Evolutionary conservation across 176 grass and related monocot species (phyloP).

Genomic region (Poa annua): DNA sequence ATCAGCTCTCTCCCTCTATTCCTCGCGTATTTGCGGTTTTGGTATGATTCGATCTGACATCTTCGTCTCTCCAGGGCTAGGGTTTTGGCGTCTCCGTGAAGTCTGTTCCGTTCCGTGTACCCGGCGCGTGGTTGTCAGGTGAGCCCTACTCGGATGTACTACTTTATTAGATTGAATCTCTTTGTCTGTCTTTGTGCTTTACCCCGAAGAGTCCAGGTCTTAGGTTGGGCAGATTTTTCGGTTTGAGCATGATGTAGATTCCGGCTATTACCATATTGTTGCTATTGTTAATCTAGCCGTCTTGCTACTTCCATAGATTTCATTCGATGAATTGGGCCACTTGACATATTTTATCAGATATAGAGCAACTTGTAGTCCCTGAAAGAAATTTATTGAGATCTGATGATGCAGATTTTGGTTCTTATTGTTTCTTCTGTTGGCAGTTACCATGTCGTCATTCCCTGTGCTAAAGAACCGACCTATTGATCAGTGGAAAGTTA

Average conservation of each 20-base stretch:
- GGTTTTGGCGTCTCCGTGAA: slow-evolving; percentile 46
- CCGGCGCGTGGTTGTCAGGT: slow-evolving; percentile 26
- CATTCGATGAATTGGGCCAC: slow-evolving; percentile 6
- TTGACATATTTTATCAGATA: not conserved
- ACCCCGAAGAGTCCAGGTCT: not conserved
- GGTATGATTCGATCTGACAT: slow-evolving; percentile 33
- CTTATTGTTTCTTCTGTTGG: slow-evolving; percentile 33
- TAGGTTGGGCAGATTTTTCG: not conserved
- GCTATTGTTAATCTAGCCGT: not conserved
- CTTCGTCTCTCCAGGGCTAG: slow-evolving; percentile 42
- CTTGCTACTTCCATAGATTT: not conserved
- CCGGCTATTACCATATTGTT: not conserved
- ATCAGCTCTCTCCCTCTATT: not conserved
- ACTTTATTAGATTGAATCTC: not conserved
- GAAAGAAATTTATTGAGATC: not conserved
- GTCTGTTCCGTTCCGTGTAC: slow-evolving; percentile 3
- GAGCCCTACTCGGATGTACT: not conserved
- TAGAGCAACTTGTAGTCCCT: not conserved
- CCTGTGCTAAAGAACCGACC: slow-evolving; percentile 86
- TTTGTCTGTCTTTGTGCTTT: not conserved
- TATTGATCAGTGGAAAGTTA: slow-evolving; percentile 97
- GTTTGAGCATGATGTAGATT: not conserved
- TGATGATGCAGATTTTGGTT: not conserved
- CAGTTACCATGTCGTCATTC: slow-evolving; percentile 74
- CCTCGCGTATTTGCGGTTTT: not conserved